phyloP scores from a whole-genome alignment of 441 rosid species.

The Isatis lusitanica region DNA sequence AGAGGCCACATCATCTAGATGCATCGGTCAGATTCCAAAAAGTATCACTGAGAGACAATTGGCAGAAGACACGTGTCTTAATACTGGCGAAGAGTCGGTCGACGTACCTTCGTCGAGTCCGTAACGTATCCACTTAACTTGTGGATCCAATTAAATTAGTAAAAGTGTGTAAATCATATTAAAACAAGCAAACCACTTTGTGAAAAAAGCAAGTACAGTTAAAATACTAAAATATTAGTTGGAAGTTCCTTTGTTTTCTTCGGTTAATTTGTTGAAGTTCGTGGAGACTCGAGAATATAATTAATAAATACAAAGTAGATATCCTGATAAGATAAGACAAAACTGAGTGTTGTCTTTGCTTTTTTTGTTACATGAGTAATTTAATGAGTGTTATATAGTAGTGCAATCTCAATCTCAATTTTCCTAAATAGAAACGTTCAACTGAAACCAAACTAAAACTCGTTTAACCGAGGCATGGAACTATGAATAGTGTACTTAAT shows the following conservation, averaged over 20 bases:
- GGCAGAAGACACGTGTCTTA: conserved; percentile 31
- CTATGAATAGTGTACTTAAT: no score
- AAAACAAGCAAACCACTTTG: background rate
- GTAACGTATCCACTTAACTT: conserved; percentile 29
- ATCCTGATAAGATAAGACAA: conserved; percentile 14
- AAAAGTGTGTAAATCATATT: conserved; percentile 20
- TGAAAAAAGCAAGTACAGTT: conserved; percentile 14
- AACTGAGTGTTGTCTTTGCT: background rate
- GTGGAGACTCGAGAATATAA: conserved; percentile 6
- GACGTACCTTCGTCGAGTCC: conserved; percentile 6
- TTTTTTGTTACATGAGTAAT: background rate
- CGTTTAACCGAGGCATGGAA: background rate
- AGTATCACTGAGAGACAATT: conserved; percentile 16
- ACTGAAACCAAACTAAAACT: background rate
- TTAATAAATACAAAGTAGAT: background rate
- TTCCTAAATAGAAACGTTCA: background rate
- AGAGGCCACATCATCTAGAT: conserved; percentile 12
- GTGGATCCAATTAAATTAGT: conserved; percentile 21
- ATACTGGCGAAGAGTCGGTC: conserved; percentile 25
- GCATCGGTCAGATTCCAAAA: conserved; percentile 19
- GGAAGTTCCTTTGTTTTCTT: conserved; percentile 16
- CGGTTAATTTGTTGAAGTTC: conserved; percentile 12
- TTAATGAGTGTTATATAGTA: background rate
- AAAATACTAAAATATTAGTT: conserved; percentile 18
- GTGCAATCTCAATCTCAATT: background rate